Evolutionary conservation across 2,329 filamentous ascomycete genomes (phyloP).

Genomic region (Ophiocordyceps camponoti-floridani): DNA sequence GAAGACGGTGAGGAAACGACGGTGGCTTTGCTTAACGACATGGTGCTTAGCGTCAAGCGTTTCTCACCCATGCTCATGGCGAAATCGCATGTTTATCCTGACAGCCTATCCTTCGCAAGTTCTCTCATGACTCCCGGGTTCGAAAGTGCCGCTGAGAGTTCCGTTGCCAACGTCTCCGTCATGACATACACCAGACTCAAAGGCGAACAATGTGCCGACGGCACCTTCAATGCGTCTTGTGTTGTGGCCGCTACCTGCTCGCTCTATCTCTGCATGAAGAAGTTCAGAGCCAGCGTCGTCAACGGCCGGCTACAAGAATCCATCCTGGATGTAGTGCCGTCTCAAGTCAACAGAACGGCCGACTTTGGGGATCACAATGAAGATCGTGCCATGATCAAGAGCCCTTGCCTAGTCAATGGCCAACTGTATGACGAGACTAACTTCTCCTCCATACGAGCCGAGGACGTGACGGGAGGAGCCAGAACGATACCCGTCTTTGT

Average conservation of each 20-base stretch:
- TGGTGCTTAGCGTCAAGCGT: too few species aligned
- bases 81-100: too few species aligned
- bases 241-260: background rate
- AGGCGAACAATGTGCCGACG: background rate
- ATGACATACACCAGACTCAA: background rate
- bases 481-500: too few species aligned
- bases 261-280: background rate
- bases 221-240: background rate
- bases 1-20: background rate
- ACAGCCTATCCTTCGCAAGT: background rate
- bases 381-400: background rate
- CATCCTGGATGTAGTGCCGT: background rate
- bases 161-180: background rate
- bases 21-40: too few species aligned
- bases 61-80: too few species aligned
- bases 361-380: too few species aligned
- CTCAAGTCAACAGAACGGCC: too few species aligned
- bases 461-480: background rate
- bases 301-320: background rate
- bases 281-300: background rate
- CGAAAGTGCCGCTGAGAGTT: background rate
- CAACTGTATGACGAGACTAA: background rate
- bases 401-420: background rate
- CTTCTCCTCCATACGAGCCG: background rate
- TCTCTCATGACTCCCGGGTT: background rate